A percentile compares a stretch with the other conserved stretches of the same genome.
Conservation (phyloP, 1,284 basidiomycete species). For the Ustilago nuda region DNA sequence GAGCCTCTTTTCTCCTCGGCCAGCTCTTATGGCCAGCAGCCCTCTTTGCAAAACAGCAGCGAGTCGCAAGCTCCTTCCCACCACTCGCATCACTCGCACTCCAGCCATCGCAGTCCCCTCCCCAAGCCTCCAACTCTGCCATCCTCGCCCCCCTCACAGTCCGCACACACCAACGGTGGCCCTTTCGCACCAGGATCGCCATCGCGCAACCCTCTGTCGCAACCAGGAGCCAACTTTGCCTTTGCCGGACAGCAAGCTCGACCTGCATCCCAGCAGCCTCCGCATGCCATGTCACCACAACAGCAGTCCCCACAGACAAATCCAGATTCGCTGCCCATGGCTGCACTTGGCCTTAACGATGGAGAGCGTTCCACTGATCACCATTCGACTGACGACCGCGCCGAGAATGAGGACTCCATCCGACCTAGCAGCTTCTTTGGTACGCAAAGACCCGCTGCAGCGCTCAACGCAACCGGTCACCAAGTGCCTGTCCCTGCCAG, state of each 20-base stretch:
- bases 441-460: slow-evolving; percentile 54
- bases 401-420: slow-evolving; percentile 26
- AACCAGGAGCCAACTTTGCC: slow-evolving; percentile 13
- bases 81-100: slow-evolving; percentile 21
- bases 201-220: slow-evolving; percentile 13
- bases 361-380: slow-evolving; percentile 12
- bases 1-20: slow-evolving; percentile 50
- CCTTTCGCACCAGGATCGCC: slow-evolving; percentile 6
- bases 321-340: slow-evolving; percentile 18
- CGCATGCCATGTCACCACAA: slow-evolving; percentile 1
- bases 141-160: slow-evolving; percentile 12
- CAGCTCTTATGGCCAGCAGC: slow-evolving; percentile 42
- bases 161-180: slow-evolving; percentile 10
- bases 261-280: slow-evolving; percentile 1
- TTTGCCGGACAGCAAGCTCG: slow-evolving; percentile 15
- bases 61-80: slow-evolving; percentile 28
- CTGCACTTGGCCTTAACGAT: slow-evolving; percentile 23
- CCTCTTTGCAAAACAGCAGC: slow-evolving; percentile 20
- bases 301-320: slow-evolving; percentile 5
- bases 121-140: slow-evolving; percentile 32
- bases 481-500: slow-evolving; percentile 37
- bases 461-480: slow-evolving; percentile 44
- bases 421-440: slow-evolving; percentile 60
- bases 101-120: slow-evolving; percentile 35
- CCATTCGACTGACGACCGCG: slow-evolving; percentile 11